Evolutionary conservation across 2,329 filamentous ascomycete species (phyloP), one percentile per base, ranked within the genome.

Genomic region (Hypocreales sp.): DNA sequence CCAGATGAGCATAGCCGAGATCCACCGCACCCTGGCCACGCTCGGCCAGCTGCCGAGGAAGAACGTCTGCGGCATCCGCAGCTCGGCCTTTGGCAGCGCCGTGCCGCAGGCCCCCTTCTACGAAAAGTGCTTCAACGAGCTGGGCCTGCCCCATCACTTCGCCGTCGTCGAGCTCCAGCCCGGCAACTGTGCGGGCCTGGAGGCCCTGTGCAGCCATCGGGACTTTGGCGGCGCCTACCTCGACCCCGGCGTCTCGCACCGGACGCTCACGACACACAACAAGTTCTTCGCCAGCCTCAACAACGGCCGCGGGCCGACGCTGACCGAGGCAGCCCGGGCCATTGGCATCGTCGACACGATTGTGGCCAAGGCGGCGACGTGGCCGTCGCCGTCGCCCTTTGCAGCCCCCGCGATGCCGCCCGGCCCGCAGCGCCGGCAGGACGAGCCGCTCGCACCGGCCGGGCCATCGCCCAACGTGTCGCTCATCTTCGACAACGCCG

Each of bases 281-380:
- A 42, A 50, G 2, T 66, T 69, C 41, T 69, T 71, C 35, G 43
- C 58, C 5, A 53, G 53, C 3, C 42, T 68, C 13, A 64, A 65
- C 33, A 55, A 53, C 30, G 64, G 66, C 0, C 45, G 53, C 1
- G 66, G 67, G 0, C 68, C 69, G 1, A 55, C 63, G 1, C 55
- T 87, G 27, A 83, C 78, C 7, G 79, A 84, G 40, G 79, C 82
- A 7, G 81, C 79, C 21, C 66, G 72, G 3, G 72, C 75, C 2
- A 90, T 84, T 35, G 82, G 82, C 8, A 72, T 84, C 37, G 67
- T 90, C 20, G 82, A 92, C 45, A 90, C 81, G 0, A 80, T 92
- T 24, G 65, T 84, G 15, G 72, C 79, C 15, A 67, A 64, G 28
- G 36, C 41, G 10, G 59, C 53, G 4, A 50, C 54, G 2, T 53